Percentiles rank a stretch among this genome's conserved stretches.
These are phyloP conservation scores for Metarhizium anisopliae DNA, from an alignment of 2,329 filamentous ascomycete genomes.

Conservation along the genomic window DNA sequence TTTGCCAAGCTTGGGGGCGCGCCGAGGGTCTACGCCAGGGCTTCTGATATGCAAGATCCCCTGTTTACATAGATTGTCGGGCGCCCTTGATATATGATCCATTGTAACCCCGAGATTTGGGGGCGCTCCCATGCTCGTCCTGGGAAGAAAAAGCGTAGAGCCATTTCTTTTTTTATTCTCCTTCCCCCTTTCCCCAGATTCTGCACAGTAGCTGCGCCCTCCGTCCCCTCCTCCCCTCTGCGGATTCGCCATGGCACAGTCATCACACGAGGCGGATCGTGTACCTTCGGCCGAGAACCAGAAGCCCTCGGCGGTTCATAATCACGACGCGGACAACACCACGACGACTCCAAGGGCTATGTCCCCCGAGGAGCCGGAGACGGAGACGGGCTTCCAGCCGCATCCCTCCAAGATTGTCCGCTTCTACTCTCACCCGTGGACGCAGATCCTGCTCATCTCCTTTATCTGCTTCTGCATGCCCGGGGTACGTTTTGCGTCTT, in stretches of 20 bases:
- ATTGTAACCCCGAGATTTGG: neutral
- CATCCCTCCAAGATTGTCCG: constrained; percentile 13
- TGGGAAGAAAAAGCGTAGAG: neutral
- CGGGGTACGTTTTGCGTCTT: constrained; percentile 23
- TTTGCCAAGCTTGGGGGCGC: neutral
- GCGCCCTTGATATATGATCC: neutral
- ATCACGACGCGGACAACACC: neutral
- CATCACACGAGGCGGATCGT: constrained; percentile 17
- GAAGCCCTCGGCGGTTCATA: neutral
- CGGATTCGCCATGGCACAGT: constrained; percentile 13
- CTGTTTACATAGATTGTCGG: neutral
- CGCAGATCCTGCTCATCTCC: constrained; percentile 37
- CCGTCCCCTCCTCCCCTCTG: neutral
- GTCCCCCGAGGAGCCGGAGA: too few species aligned
- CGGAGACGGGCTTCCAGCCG: neutral
- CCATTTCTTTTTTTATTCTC: too few species aligned
- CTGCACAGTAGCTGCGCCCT: neutral
- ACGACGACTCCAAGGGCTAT: neutral
- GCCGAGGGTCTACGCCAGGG: too few species aligned
- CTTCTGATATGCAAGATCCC: neutral
- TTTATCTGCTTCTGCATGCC: constrained; percentile 40
- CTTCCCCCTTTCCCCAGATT: neutral
- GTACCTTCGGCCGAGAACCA: constrained; percentile 4
- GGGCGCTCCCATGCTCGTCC: neutral
- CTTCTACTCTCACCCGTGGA: constrained; percentile 35